Conservation (phyloP, 2,329 filamentous ascomycete genomes). For the Fusarium miscanthi region DNA sequence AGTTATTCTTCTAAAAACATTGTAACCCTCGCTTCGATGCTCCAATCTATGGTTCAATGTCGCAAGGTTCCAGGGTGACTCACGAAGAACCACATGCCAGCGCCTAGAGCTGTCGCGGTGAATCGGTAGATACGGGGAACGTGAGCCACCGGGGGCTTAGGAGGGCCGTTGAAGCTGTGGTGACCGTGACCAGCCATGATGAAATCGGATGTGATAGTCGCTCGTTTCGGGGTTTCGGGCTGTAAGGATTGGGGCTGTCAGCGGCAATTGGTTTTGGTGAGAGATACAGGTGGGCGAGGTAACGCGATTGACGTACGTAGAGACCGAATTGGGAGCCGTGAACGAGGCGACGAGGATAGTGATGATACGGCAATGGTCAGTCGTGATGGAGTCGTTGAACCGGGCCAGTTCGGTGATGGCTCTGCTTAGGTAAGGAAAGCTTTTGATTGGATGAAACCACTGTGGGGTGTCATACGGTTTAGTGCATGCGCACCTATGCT, state of each 20-base stretch:
- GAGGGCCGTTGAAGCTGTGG: conserved; percentile 49
- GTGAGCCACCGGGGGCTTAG: conserved; percentile 59
- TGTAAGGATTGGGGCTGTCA: conserved; percentile 10
- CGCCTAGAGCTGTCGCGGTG: conserved; percentile 86
- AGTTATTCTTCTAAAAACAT: conserved; percentile 1
- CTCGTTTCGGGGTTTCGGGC: conserved; percentile 22
- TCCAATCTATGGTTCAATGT: background rate
- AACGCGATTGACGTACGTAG: conserved; percentile 31
- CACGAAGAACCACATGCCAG: conserved; percentile 99
- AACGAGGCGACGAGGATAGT: conserved; percentile 26
- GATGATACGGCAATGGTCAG: conserved; percentile 30
- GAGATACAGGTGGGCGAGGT: too few species aligned
- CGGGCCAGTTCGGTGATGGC: conserved; percentile 32
- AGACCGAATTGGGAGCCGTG: conserved; percentile 36
- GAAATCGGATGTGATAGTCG: conserved; percentile 18
- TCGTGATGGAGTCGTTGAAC: conserved; percentile 36
- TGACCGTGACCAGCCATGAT: conserved; percentile 43
- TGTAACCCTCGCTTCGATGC: background rate
- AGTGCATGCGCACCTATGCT: background rate
- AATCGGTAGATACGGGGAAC: conserved; percentile 79
- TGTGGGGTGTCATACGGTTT: background rate
- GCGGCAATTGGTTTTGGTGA: background rate
- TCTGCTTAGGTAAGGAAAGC: conserved; percentile 41
- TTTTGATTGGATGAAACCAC: conserved; percentile 25
- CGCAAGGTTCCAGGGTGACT: conserved; percentile 49